Conservation (phyloP, 768 basidiomycete species). For the Suillus subalutaceus region DNA sequence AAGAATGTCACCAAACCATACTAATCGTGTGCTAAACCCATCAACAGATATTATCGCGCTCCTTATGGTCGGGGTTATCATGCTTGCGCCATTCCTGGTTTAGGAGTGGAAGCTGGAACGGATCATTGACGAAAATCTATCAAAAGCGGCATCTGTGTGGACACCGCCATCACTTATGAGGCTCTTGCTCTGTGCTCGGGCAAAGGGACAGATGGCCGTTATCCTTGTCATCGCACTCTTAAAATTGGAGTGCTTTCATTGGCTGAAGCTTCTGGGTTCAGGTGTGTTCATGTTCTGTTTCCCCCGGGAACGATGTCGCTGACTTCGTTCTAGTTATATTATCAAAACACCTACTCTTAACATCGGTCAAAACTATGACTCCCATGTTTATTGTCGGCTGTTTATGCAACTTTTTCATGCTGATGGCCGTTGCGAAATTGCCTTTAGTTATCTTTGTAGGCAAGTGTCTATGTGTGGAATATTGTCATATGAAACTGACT, state of each 20-base stretch:
- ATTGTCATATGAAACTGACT: conserved; percentile 6
- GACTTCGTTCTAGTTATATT: conserved; percentile 46
- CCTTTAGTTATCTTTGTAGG: conserved; percentile 44
- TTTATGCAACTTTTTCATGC: conserved; percentile 53
- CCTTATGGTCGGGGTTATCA: conserved; percentile 52
- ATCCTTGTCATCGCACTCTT: conserved; percentile 65
- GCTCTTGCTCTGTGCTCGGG: conserved; percentile 24
- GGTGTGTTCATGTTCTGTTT: conserved; percentile 32
- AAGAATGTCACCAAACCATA: conserved; percentile 21
- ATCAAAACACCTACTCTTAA: conserved; percentile 58
- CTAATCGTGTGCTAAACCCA: conserved; percentile 23
- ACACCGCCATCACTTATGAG: conserved; percentile 67
- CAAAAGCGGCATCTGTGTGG: conserved; percentile 29
- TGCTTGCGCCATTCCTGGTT: conserved; percentile 56
- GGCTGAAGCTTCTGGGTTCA: conserved; percentile 56
- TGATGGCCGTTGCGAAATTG: conserved; percentile 53
- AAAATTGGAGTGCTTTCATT: conserved; percentile 60
- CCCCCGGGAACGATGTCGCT: conserved; percentile 16
- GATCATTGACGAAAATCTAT: conserved; percentile 14
- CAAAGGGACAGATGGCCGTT: conserved; percentile 25
- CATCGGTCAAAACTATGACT: conserved; percentile 66
- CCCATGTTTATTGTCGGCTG: conserved; percentile 76
- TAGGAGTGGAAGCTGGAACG: conserved; percentile 71
- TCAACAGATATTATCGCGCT: conserved; percentile 49
- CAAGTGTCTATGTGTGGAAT: conserved; percentile 22